These are phyloP conservation scores for Acanthamoeba healyi DNA, from an alignment of 208 protist species.

Conservation along the genomic window DNA sequence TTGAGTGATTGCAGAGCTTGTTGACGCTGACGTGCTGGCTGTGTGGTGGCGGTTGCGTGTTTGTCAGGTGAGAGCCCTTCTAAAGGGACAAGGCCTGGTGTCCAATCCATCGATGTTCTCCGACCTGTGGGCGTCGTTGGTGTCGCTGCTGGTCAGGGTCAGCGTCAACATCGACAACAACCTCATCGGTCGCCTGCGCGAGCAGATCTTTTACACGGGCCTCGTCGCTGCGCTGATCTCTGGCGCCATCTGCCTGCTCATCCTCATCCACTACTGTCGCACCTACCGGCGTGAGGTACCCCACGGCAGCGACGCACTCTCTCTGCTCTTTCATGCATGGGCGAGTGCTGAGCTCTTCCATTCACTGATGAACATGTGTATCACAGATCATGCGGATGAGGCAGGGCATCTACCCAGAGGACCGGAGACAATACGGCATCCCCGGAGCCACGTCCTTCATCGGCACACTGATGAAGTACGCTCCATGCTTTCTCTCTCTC, in stretches of 20 bases:
- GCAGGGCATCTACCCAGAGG: conserved; percentile 33
- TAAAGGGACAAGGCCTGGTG: background rate
- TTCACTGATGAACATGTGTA: background rate
- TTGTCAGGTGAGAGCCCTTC: background rate
- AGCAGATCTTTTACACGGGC: background rate
- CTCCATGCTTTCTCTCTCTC: background rate
- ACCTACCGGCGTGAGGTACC: background rate
- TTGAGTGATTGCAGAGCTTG: background rate
- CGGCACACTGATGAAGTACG: conserved; percentile 35
- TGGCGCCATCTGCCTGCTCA: background rate
- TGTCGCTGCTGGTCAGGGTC: conserved; percentile 13
- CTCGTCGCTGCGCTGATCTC: background rate
- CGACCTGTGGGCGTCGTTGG: conserved; percentile 21
- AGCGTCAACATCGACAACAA: conserved; percentile 24
- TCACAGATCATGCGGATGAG: conserved; percentile 21
- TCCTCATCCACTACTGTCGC: conserved; percentile 41
- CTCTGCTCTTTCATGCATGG: background rate
- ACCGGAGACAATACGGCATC: background rate
- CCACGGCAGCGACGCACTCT: background rate
- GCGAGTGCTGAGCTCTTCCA: background rate
- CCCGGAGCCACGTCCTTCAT: conserved; percentile 36
- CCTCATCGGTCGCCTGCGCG: background rate
- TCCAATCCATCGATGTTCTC: background rate
- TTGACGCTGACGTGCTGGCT: background rate
- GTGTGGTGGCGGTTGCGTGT: background rate